A percentile compares a stretch with the other conserved stretches of the same genome.
Conservation (phyloP, 2,329 filamentous ascomycete species). For the Diaporthe citrichinensis region DNA sequence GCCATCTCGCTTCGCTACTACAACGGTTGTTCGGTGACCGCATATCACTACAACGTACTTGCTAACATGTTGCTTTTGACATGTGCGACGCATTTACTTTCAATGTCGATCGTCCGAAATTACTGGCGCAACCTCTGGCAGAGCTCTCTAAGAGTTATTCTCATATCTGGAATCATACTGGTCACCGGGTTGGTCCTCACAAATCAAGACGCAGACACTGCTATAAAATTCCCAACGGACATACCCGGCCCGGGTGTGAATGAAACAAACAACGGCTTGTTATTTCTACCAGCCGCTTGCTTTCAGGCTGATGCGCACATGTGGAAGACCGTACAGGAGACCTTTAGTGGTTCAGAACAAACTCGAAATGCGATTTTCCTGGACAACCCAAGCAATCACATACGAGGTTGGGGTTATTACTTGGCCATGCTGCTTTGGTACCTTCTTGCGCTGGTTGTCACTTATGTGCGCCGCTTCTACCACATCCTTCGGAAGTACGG, state of each 20-base stretch:
- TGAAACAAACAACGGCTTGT: background rate
- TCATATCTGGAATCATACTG: conserved; percentile 49
- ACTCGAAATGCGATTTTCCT: background rate
- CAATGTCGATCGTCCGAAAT: conserved; percentile 51
- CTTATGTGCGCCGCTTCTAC: background rate
- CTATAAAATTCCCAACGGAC: background rate
- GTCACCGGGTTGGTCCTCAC: conserved; percentile 49
- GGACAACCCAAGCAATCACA: background rate
- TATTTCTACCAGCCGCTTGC: conserved; percentile 15
- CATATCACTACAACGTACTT: conserved; percentile 56
- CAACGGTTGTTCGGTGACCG: conserved; percentile 51
- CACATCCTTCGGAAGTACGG: background rate
- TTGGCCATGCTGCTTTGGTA: background rate
- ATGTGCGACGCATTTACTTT: conserved; percentile 54
- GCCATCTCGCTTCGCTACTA: conserved; percentile 52
- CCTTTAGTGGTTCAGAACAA: background rate
- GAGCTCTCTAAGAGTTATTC: conserved; percentile 49
- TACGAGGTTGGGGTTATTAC: conserved; percentile 1
- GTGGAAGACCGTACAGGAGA: background rate
- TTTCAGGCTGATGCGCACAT: background rate
- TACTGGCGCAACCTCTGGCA: conserved; percentile 52
- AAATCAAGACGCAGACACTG: background rate
- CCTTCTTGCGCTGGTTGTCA: conserved; percentile 1
- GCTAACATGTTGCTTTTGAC: conserved; percentile 54
- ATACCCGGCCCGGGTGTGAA: background rate